Evolutionary conservation across 2,329 filamentous ascomycete genomes (phyloP), one percentile per base, ranked within the genome.

Genomic region (Epichloe amarillans): DNA sequence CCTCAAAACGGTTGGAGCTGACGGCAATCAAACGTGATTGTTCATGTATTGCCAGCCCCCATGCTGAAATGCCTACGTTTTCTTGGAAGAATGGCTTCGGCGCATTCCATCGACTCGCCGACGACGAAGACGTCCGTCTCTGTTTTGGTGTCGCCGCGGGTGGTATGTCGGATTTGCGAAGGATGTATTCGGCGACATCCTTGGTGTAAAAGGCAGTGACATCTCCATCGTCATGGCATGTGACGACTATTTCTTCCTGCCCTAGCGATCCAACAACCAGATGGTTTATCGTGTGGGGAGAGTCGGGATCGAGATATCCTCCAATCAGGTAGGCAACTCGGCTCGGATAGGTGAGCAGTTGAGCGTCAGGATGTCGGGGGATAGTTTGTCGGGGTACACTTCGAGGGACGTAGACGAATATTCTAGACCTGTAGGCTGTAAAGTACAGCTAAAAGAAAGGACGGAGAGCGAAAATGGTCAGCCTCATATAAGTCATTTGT

Each of bases 1-100:
- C 66, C 54, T 77, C 74, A 48, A 62, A 61, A 4, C 75, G 77
- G 62, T 98, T 98, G 0, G 86, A 82, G 58, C 86, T 87, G 39
- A 94, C 83, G 0, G 91, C 93, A 55, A 98, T 84, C 54, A 96
- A 71, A 0, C 90, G 81, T n/a, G 87, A 88, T 55, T 82, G 71
- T 54, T 80, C 76, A 64, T 97, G 91, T 11, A 95, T 76, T 7
- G 88, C 84, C 46, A 95, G 67, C 0, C 91, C 93, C 93, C 93
- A 98, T 2, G 90, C 91, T 53, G 87, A 91, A 23, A 68, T 70
- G 1, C 79, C 79, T 2, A 95, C 88, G 61, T 86, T 89, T 38
- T 85, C 78, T 52, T 81, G 79, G 52, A 95, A 86, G 61, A 95
- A 86, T 0, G 71, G 70, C 50, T 57, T 60, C 53, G 70, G 57